phyloP scores from a whole-genome alignment of 2,329 filamentous ascomycete species.

The Grosmannia serpens region DNA sequence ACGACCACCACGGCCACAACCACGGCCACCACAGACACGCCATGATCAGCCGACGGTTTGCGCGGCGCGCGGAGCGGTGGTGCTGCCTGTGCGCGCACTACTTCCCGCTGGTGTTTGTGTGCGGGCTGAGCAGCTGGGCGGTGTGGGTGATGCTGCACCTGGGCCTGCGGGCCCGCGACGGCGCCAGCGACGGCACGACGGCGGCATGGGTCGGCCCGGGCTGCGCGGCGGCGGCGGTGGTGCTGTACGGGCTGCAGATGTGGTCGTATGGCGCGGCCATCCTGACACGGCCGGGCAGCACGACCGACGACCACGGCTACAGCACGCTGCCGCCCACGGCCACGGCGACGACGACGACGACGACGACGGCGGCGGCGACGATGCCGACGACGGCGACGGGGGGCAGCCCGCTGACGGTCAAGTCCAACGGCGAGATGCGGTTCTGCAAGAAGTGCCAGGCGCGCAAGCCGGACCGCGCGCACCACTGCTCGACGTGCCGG shows the following conservation, averaged over 20 bases:
- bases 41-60: constrained; percentile 49
- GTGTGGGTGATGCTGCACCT: constrained; percentile 76
- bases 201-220: constrained; percentile 7
- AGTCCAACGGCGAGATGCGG: constrained; percentile 72
- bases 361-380: constrained; percentile 32
- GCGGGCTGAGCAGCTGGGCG: constrained; percentile 84
- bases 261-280: constrained; percentile 88
- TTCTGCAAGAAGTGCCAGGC: constrained; percentile 98
- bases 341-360: constrained; percentile 34
- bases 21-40: background rate
- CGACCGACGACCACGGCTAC: constrained; percentile 57
- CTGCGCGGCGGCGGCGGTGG: constrained; percentile 49
- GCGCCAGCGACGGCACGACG: background rate
- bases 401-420: constrained; percentile 73
- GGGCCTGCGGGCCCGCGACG: constrained; percentile 39
- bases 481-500: constrained; percentile 92
- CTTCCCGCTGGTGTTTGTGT: constrained; percentile 83
- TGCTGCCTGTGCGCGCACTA: constrained; percentile 73
- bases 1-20: background rate
- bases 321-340: constrained; percentile 58
- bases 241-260: constrained; percentile 69
- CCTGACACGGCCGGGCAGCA: constrained; percentile 77
- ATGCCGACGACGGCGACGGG: constrained; percentile 1
- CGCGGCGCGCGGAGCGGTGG: constrained; percentile 62
- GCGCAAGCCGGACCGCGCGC: constrained; percentile 86